phyloP scores from a whole-genome alignment of 495 filamentous ascomycete species.

The Emericellopsis terricola region DNA sequence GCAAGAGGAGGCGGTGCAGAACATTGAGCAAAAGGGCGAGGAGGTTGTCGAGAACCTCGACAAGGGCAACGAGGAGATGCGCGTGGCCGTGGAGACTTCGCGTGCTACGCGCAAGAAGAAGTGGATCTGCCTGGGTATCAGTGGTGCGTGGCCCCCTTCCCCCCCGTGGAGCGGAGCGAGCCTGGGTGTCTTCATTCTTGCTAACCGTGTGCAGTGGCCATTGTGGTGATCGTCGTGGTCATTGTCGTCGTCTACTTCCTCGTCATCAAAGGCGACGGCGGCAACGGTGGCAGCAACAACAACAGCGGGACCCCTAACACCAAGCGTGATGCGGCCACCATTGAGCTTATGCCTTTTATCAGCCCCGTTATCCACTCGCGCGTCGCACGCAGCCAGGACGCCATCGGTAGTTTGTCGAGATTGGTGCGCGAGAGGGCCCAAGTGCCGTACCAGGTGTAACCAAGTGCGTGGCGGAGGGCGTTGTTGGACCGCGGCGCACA shows the following conservation, averaged over 20 bases:
- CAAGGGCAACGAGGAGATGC: constrained; percentile 66
- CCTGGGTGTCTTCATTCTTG: not conserved
- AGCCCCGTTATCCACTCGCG: not conserved
- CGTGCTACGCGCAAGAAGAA: constrained; percentile 75
- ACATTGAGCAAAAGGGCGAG: constrained; percentile 69
- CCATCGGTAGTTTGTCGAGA: not conserved
- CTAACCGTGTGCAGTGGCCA: constrained; percentile 17
- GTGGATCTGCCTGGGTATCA: constrained; percentile 85
- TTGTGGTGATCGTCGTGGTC: constrained; percentile 31
- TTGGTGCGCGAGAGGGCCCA: not conserved
- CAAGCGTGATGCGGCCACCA: not conserved
- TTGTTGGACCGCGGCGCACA: no score
- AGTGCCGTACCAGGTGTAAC: no score
- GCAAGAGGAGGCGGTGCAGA: constrained; percentile 57
- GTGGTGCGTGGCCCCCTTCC: constrained; percentile 61
- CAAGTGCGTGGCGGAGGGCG: no score
- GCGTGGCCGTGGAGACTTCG: constrained; percentile 61
- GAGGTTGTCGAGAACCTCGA: constrained; percentile 61
- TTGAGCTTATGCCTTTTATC: not conserved
- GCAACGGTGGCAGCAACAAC: constrained; percentile 2
- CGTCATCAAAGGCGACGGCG: constrained; percentile 8
- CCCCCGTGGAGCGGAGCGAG: not conserved
- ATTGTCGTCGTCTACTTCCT: constrained; percentile 28
- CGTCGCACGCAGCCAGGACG: not conserved
- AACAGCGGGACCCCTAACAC: not conserved